These are phyloP conservation scores for Kodamaea alishanica DNA, from an alignment of 1,139 yeast genomes.

Conservation along the genomic window DNA sequence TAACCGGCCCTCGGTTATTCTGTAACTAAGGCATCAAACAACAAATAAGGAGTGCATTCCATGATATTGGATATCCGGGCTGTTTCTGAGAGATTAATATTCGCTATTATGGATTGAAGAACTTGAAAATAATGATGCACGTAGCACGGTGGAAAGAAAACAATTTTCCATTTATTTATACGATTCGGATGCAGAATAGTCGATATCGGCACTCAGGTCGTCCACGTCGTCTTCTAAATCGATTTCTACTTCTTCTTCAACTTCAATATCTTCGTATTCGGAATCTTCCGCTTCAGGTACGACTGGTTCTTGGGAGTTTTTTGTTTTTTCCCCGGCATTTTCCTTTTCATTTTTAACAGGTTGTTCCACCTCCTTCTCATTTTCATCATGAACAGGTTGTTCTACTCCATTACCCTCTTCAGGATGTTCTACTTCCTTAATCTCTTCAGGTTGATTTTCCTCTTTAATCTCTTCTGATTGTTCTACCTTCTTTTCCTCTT, in stretches of 20 bases:
- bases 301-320: neutral
- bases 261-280: neutral
- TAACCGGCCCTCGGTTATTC: no score
- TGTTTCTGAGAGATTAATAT: no score
- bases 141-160: no score
- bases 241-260: neutral
- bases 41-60: no score
- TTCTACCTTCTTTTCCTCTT: neutral
- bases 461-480: neutral
- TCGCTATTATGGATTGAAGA: no score
- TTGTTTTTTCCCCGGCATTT: constrained; percentile 1
- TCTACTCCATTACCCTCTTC: neutral
- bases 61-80: no score
- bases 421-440: neutral
- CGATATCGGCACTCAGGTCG: no score
- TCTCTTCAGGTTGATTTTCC: neutral
- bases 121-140: no score
- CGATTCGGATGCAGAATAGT: no score
- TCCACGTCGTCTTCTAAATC: constrained; percentile 2
- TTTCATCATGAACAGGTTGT: neutral
- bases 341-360: constrained; percentile 1
- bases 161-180: no score
- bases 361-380: neutral
- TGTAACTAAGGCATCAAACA: no score
- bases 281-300: neutral